Conservation (phyloP, 208 protist genomes). For the Trypanosoma lewisi region DNA sequence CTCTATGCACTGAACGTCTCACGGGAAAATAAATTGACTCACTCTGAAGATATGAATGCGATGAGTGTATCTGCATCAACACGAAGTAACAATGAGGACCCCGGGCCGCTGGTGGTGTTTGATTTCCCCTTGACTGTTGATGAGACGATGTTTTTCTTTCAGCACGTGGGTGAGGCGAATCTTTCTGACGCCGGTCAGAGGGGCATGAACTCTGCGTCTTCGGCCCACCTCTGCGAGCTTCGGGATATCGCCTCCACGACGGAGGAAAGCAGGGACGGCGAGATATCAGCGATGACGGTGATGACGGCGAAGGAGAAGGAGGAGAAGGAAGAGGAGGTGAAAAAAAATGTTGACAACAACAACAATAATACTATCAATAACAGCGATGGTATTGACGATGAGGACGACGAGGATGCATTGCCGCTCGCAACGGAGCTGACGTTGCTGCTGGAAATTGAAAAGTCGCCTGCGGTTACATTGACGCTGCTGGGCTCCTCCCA, state of each 20-base stretch:
- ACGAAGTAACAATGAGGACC: not conserved
- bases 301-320: not conserved
- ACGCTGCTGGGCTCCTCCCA: slow-evolving; percentile 66
- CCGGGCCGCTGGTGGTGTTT: slow-evolving; percentile 19
- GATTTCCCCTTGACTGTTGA: slow-evolving; percentile 21
- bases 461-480: slow-evolving; percentile 41
- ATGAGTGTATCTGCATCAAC: not conserved
- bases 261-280: not conserved
- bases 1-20: slow-evolving; percentile 35
- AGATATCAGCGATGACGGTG: too few species aligned
- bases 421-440: slow-evolving; percentile 30
- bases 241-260: not conserved
- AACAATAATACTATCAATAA: not conserved
- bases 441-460: slow-evolving; percentile 61
- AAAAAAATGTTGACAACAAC: not conserved
- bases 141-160: slow-evolving; percentile 30
- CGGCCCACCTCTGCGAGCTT: slow-evolving; percentile 3
- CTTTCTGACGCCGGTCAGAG: slow-evolving; percentile 9
- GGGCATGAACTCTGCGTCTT: not conserved
- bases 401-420: slow-evolving; percentile 5
- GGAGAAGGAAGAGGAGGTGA: not conserved
- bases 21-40: slow-evolving; percentile 17
- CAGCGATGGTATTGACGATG: not conserved
- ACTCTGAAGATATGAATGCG: slow-evolving; percentile 1
- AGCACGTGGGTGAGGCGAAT: slow-evolving; percentile 3